Evolutionary conservation across 768 basidiomycete species (phyloP), one percentile per base, ranked within the genome.

Genomic region (Rhodotorula paludigena): DNA sequence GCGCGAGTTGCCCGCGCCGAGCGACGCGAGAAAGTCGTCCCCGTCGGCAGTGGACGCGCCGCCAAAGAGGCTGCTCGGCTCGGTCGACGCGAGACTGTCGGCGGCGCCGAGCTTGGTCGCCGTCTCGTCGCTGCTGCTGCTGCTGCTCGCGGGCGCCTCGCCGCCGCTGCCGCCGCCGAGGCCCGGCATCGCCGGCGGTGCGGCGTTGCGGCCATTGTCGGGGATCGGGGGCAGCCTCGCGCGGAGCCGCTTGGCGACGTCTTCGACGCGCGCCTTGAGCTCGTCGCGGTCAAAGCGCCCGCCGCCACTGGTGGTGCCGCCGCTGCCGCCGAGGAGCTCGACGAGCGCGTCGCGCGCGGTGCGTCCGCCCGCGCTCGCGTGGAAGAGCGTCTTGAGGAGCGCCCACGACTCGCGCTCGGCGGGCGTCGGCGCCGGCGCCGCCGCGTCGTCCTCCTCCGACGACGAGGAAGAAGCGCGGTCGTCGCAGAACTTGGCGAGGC

Each of bases 91-190:
- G 44, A 7, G 28, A 25, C n/a, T 25, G 52, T 77, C 77, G 25
- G 91, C 89, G 74, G 93, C 91, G 11, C 88, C 90, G 65, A n/a
- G 96, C 96, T 23, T 94, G 81, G 69, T 41, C 41, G 89, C 89
- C 12, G 89, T 88, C 8, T 86, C 92, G 8, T 89, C n/a, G n/a
- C n/a, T 92, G 0, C 71, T 53, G 41, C 87, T 87, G 32, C 78
- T 79, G n/a, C 74, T 76, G 18, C 47, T 30, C 16, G 74, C 73
- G 38, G 81, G 80, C 25, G 81, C 82, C 14, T 69, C 77, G 16
- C 81, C 84, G 77, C 80, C n/a, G 35, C 49, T 33, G 12, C 5
- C 39, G n/a, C 15, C n/a, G 36, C 23, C 49, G 76, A 78, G 63
- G 80, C 75, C 73, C 28, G 41, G 11, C 20, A 41, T 20, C 20